Base-by-base conservation (phyloP, 208 protist genomes). In the Trypanosoma conorhini region DNA sequence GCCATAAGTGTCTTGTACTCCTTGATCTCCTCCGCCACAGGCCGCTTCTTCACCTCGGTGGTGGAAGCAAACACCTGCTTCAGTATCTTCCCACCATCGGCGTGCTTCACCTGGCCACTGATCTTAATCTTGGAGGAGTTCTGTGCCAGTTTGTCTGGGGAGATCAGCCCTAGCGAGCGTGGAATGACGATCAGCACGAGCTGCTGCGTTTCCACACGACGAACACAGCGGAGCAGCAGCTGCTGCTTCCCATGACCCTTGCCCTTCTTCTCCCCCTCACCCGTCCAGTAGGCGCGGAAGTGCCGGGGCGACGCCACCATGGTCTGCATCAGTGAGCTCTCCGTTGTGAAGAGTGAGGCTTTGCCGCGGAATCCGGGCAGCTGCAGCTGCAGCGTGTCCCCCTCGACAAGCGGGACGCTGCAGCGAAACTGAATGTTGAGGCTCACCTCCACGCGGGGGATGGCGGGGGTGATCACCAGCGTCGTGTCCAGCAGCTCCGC, bases 91-190 rank as follows among this genome's bases (percentile, higher is more conserved):
- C 81, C 79, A 21, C 72, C 80, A 22, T 85, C 81, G 0, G 88
- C 81, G 67, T 80, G 51, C 5, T 79, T 54, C 5, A 82, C 42
- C 33, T 58, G 70, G 30, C 81, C 91, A 60, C 93, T 86, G 26
- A 96, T 79, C 76, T 93, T 96, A 33, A 96, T 62, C 77, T 93
- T 94, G 13, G 80, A 56, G 17, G 84, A 85, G 73, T 94, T 94
- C 13, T 70, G 79, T 17, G 83, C 67, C 48, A 94, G 76, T 65
- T 89, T 89, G 42, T 94, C 88, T 0, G 91, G 91, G 22, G 72
- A 69, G 10, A 79, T 60, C 38, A 96, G 73, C 15, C 83, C 72
- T 12, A 91, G 63, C n/a, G 83, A 58, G 0, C 68, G 70, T 12
- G 91, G 88, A 5, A 93, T 68, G 5, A 59, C 62, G 26, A 96